phyloP scores from a whole-genome alignment of 192 early-diverging fungal genomes.

The Mycoemilia scoparia region DNA sequence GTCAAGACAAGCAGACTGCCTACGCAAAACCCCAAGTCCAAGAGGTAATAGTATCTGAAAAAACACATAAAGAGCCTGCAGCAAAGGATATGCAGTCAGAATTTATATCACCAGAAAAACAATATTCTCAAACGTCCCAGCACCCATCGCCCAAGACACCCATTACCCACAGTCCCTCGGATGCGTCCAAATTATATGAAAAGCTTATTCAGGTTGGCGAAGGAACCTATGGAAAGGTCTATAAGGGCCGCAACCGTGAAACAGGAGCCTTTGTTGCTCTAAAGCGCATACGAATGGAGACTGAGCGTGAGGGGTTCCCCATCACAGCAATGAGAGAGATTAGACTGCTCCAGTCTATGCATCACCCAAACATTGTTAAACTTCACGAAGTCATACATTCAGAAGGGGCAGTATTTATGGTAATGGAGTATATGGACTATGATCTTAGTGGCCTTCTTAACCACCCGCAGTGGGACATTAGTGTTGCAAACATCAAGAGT shows the following conservation, averaged over 20 bases:
- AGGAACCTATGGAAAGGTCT: conserved; percentile 75
- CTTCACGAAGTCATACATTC: conserved; percentile 57
- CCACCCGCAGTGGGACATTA: conserved; percentile 50
- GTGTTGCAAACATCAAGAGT: conserved; percentile 64
- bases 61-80: no score
- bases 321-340: conserved; percentile 79
- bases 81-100: no score
- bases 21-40: no score
- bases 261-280: conserved; percentile 59
- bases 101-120: background rate
- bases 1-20: no score
- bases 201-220: conserved; percentile 63
- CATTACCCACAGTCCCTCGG: conserved; percentile 15
- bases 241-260: conserved; percentile 52
- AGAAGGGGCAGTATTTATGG: conserved; percentile 58
- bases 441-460: conserved; percentile 61
- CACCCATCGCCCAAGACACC: conserved; percentile 26
- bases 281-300: conserved; percentile 63
- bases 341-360: conserved; percentile 46
- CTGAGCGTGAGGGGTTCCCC: conserved; percentile 70
- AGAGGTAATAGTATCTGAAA: no score
- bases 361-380: conserved; percentile 51
- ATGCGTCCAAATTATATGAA: conserved; percentile 42
- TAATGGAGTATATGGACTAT: conserved; percentile 80
- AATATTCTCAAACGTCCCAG: background rate